These are phyloP conservation scores for Trichoderma virens DNA, from an alignment of 495 filamentous ascomycete species.

Conservation along the genomic window DNA sequence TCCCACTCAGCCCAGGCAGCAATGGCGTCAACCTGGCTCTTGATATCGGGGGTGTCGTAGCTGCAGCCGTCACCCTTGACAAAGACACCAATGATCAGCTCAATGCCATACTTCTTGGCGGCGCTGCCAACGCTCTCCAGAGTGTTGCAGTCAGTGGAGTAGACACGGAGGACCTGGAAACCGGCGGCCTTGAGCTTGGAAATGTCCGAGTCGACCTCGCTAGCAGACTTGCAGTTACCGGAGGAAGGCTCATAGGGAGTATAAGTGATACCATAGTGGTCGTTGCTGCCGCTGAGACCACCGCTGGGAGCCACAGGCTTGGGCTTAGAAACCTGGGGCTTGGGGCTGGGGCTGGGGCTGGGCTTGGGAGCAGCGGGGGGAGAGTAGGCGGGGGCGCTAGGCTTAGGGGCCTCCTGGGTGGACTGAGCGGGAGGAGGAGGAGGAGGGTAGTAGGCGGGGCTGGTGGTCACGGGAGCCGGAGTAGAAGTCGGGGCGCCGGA, in stretches of 20 bases:
- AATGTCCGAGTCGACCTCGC: constrained; percentile 58
- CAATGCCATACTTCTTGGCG: constrained; percentile 52
- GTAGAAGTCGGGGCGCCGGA: constrained; percentile 22
- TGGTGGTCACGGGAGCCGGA: constrained; percentile 13
- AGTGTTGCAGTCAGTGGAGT: constrained; percentile 82
- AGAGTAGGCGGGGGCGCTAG: constrained; percentile 14
- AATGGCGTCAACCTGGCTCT: constrained; percentile 65
- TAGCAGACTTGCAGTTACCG: constrained; percentile 59
- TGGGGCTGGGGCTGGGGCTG: not conserved
- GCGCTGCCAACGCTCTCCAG: constrained; percentile 67
- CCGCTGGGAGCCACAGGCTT: constrained; percentile 18
- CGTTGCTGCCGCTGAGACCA: constrained; percentile 36
- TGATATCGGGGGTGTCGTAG: constrained; percentile 40
- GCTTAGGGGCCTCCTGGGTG: constrained; percentile 13
- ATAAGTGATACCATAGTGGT: constrained; percentile 87
- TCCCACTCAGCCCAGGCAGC: constrained; percentile 66
- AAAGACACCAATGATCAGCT: constrained; percentile 80
- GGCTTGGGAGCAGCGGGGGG: constrained; percentile 18
- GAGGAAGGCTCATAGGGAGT: constrained; percentile 57
- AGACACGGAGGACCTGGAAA: constrained; percentile 77
- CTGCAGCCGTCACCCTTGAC: constrained; percentile 56
- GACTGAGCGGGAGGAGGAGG: constrained; percentile 14
- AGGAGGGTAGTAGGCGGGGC: constrained; percentile 2
- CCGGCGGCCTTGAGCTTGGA: constrained; percentile 60
- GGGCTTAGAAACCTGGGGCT: constrained; percentile 16